phyloP scores from a whole-genome alignment of 1,284 basidiomycete species.

The Sporisorium reilianum region DNA sequence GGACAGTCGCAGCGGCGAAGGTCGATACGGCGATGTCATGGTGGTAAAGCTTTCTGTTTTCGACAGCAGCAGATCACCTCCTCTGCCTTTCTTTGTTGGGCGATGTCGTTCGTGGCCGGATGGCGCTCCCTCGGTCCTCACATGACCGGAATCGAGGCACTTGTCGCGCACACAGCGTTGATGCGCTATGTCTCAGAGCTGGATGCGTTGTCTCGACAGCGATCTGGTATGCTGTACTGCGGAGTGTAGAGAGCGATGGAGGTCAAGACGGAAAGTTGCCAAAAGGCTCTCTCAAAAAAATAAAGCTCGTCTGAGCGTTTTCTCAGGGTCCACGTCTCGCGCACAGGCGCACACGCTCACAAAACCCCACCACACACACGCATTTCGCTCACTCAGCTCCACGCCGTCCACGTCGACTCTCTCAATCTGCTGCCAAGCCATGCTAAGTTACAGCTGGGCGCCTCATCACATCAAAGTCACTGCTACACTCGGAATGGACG shows the following conservation, averaged over 20 bases:
- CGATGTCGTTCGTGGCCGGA: constrained; percentile 6
- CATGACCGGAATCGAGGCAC: background rate
- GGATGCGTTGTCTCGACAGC: background rate
- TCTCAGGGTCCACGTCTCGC: constrained; percentile 7
- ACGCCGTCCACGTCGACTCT: too few relatives aligned
- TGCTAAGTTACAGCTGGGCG: too few relatives aligned
- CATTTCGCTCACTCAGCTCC: background rate
- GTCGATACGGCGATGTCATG: constrained; percentile 21
- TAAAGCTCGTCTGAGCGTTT: constrained; percentile 1
- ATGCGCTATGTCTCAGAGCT: background rate
- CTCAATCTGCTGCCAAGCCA: too few relatives aligned
- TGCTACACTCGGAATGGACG: background rate
- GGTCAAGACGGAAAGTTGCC: background rate
- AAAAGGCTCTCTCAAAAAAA: constrained; percentile 1
- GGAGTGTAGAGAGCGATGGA: background rate
- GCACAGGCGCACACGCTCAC: constrained; percentile 3
- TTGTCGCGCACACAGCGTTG: background rate
- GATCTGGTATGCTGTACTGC: background rate
- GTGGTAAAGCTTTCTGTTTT: background rate
- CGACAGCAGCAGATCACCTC: background rate
- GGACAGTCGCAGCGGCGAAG: constrained; percentile 29
- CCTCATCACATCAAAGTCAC: background rate
- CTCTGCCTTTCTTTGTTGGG: background rate
- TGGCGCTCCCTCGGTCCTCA: background rate
- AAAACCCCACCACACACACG: too few relatives aligned